phyloP scores from a whole-genome alignment of 164 flowering plant species.

The Nymphaea colorata region DNA sequence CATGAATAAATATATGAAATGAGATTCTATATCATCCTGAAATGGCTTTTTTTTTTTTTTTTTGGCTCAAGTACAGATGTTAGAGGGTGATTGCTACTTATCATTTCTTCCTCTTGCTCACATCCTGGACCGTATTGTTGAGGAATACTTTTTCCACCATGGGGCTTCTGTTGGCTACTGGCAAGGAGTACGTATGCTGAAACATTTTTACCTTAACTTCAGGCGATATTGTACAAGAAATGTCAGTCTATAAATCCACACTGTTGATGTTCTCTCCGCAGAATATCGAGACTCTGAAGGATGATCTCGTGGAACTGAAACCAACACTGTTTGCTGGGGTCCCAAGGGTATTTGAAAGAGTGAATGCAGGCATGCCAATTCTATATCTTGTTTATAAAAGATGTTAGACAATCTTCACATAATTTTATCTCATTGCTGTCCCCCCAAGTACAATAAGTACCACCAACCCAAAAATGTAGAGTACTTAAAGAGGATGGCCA shows the following conservation, averaged over 20 bases:
- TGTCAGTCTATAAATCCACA: no score
- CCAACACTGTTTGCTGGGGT: slow-evolving; percentile 93
- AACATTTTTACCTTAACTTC: not conserved
- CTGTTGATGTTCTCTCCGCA: slow-evolving; percentile 12
- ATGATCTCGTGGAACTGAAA: slow-evolving; percentile 79
- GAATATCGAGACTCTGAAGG: slow-evolving; percentile 64
- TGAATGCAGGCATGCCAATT: slow-evolving; percentile 59
- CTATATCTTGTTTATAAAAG: not conserved
- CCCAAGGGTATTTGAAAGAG: slow-evolving; percentile 79
- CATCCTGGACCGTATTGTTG: slow-evolving; percentile 85
- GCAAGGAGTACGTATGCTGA: slow-evolving; percentile 65
- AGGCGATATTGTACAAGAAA: no score
- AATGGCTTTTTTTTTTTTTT: not conserved
- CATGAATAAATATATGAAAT: no score
- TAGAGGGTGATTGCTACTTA: slow-evolving; percentile 78
- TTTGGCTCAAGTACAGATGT: slow-evolving; percentile 44
- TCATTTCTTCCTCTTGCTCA: slow-evolving; percentile 97
- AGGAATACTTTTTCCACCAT: slow-evolving; percentile 79
- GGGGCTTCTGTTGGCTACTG: slow-evolving; percentile 96
- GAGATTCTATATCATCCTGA: no score
- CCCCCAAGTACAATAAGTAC: not conserved
- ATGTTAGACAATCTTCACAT: slow-evolving; percentile 1
- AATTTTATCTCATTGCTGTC: not conserved
- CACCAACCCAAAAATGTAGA: no score
- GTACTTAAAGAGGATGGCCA: no score